Conservation (phyloP, 495 filamentous ascomycete genomes). For the Pyrenopolyporus hunteri region DNA sequence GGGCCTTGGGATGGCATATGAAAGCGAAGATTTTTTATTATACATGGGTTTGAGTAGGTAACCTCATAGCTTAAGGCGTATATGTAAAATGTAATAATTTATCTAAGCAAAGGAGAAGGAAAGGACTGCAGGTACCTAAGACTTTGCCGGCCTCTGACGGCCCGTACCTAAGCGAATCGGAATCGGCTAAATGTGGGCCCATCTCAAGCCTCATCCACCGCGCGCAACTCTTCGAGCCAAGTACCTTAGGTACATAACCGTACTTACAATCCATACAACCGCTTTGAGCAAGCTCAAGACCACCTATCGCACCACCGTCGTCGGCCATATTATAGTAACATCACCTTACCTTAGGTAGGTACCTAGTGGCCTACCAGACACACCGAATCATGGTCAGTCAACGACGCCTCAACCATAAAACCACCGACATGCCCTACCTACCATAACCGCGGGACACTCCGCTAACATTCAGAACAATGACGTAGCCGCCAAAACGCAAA, state of each 20-base stretch:
- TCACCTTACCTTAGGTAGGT: neutral
- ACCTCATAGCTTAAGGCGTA: too few species aligned
- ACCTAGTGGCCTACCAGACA: neutral
- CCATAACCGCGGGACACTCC: neutral
- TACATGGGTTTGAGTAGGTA: too few species aligned
- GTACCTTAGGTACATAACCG: neutral
- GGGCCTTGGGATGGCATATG: too few species aligned
- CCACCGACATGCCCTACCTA: neutral
- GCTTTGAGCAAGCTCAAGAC: neutral
- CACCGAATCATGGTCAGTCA: slow-evolving; percentile 17
- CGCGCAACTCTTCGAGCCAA: neutral
- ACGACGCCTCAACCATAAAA: neutral
- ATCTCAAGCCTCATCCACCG: neutral
- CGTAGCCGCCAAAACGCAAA: slow-evolving; percentile 53
- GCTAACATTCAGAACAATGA: slow-evolving; percentile 22
- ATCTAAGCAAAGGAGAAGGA: neutral
- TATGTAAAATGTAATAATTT: neutral
- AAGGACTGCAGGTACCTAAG: too few species aligned
- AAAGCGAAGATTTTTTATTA: too few species aligned
- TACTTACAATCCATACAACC: neutral
- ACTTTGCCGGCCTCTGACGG: neutral
- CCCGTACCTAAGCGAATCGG: slow-evolving; percentile 1
- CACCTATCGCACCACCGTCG: neutral
- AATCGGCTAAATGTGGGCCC: slow-evolving; percentile 3
- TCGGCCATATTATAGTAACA: too few species aligned